Conservation (phyloP, 139 green algal genomes). For the Monoraphidium neglectum region DNA sequence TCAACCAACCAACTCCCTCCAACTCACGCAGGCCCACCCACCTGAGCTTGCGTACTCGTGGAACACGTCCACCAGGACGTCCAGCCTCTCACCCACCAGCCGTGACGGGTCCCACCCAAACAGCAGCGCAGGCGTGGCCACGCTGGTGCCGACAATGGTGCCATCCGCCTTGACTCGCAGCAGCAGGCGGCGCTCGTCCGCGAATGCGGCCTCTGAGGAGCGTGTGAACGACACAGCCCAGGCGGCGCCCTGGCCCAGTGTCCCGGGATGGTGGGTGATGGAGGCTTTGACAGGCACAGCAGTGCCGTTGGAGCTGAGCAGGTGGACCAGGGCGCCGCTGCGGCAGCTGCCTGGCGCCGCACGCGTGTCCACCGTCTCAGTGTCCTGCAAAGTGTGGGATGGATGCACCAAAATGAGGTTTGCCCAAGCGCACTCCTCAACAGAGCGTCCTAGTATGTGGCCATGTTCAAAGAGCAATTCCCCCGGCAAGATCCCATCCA, state of each 20-base stretch:
- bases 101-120: slow-evolving; percentile 31
- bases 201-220: too few species aligned
- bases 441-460: too few species aligned
- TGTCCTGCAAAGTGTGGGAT: slow-evolving; percentile 21
- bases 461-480: too few species aligned
- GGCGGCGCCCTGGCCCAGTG: too few species aligned
- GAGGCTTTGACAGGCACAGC: slow-evolving; percentile 23
- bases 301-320: slow-evolving; percentile 39
- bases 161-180: slow-evolving; percentile 32
- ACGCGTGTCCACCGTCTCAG: background rate
- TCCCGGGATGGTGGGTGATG: slow-evolving; percentile 15
- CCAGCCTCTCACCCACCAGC: slow-evolving; percentile 23
- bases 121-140: slow-evolving; percentile 8
- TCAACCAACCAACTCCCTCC: background rate
- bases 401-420: too few species aligned
- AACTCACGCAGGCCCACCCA: background rate
- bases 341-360: slow-evolving; percentile 29
- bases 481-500: too few species aligned
- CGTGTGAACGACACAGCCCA: too few species aligned
- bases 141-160: slow-evolving; percentile 17
- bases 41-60: slow-evolving; percentile 24
- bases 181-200: slow-evolving; percentile 40
- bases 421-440: too few species aligned
- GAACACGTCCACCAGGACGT: slow-evolving; percentile 41
- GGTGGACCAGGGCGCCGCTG: slow-evolving; percentile 8